These are phyloP conservation scores for Rhizophlyctis rosea DNA, from an alignment of 192 early-diverging fungal species.

Conservation along the genomic window DNA sequence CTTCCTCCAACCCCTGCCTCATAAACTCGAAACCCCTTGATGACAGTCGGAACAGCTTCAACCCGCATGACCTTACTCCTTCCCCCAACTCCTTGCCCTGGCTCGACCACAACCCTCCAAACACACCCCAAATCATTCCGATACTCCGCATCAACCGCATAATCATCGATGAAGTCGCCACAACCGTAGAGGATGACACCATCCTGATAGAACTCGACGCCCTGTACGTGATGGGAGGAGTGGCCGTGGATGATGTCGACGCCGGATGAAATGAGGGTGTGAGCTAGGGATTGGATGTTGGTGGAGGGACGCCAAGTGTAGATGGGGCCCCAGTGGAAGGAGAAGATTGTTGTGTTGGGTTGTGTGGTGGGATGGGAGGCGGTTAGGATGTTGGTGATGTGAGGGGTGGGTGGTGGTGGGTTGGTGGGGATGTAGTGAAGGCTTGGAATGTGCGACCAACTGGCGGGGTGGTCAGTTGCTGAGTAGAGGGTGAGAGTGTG, in stretches of 20 bases:
- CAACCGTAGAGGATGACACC: neutral
- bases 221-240: neutral
- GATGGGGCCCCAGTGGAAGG: neutral
- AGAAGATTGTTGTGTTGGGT: neutral
- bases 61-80: neutral
- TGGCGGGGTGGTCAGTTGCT: too few relatives aligned
- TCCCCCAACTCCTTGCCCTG: neutral
- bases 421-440: too few relatives aligned
- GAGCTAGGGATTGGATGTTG: too few relatives aligned
- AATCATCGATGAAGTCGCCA: neutral
- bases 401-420: too few relatives aligned
- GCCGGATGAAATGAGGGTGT: too few relatives aligned
- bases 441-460: too few relatives aligned
- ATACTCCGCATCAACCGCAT: neutral
- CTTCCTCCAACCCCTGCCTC: neutral
- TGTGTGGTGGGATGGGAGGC: too few relatives aligned
- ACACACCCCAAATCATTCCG: neutral
- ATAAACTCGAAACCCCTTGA: neutral
- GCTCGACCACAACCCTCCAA: neutral
- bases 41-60: too few relatives aligned
- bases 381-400: too few relatives aligned
- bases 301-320: neutral
- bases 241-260: neutral
- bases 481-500: too few relatives aligned
- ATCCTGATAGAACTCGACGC: neutral